Evolutionary conservation across 257 asterid species (phyloP), one percentile per base, ranked within the genome.

Genomic region (Verbena officinalis): DNA sequence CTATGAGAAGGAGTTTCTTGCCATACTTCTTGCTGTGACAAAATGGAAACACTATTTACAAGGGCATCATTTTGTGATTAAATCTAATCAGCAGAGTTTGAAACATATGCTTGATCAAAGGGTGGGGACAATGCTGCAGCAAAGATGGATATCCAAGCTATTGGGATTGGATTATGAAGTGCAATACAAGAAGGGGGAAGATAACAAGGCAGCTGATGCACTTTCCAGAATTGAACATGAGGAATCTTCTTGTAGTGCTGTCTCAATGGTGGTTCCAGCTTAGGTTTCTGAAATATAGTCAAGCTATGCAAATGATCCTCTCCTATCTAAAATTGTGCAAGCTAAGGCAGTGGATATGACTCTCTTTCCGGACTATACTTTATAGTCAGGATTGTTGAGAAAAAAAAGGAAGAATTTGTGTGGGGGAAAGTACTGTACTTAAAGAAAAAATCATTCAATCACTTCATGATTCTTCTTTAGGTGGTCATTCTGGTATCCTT

Each of bases 101-200:
- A 54, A 54, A 17, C 21, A 54, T 14, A 17, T 65, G 0, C 63
- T 22, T 0, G 59, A 52, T 1, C 42, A 65, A 2, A 65, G 20
- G 3, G 2, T 52, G 0, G n/a, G 12, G 0, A 2, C 40, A 2
- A 20, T 42, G 0, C 3, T 65, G 27, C 70, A 65, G 14, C 62
- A 65, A 3, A 65, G 53, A 21, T 52, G 62, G 62, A 5, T 52
- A 0, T 0, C 36, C 0, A 52, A 65, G 9, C 16, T 52, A 9
- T 1, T 65, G 30, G 70, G 70, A 3, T 22, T 33, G 4, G 53
- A 53, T 3, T 65, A 49, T 40, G 53, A 49, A 3, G 51, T 65
- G 0, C 13, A 13, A 6, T 53, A 65, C 17, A 65, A 36, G 23
- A 65, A 52, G 7, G 71, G 50, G 1, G 10, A 1, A 4, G 49